Conservation (phyloP, 371 early-diverging fungal species). For the Mortierella sp. region DNA sequence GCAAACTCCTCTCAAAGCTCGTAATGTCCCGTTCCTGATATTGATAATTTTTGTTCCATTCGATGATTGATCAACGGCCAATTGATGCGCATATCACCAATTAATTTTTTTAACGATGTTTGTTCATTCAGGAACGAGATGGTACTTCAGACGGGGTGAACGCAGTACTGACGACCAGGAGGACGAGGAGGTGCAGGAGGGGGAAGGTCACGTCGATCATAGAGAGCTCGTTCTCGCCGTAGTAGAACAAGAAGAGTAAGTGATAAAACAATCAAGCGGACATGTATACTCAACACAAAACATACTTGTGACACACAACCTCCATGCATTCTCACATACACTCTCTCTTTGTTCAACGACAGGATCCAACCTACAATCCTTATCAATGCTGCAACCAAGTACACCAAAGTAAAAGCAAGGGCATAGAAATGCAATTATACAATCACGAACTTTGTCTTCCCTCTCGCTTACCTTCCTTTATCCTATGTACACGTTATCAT, state of each 20-base stretch:
- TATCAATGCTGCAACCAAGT: not conserved
- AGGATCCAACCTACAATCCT: not conserved
- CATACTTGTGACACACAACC: not conserved
- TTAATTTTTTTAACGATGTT: too few species aligned
- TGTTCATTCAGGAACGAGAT: not conserved
- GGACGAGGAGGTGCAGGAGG: not conserved
- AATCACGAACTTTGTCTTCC: not conserved
- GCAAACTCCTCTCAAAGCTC: too few species aligned
- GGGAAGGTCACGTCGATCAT: not conserved
- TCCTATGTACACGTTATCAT: not conserved
- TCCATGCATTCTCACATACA: not conserved
- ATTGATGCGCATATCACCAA: too few species aligned
- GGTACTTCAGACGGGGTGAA: not conserved
- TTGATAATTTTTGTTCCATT: not conserved
- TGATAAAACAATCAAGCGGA: not conserved
- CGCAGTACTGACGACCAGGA: not conserved
- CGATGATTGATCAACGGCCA: too few species aligned
- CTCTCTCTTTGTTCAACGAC: not conserved
- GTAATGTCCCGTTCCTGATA: not conserved
- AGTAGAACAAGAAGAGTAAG: not conserved
- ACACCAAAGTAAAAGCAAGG: not conserved
- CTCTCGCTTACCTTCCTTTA: not conserved
- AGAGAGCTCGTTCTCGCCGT: not conserved
- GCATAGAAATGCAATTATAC: too few species aligned
- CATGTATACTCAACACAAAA: not conserved